A percentile compares a stretch with the other conserved stretches of the same genome.
Evolutionary conservation across 768 basidiomycete species (phyloP).

Genomic region (Gymnopilus junonius): DNA sequence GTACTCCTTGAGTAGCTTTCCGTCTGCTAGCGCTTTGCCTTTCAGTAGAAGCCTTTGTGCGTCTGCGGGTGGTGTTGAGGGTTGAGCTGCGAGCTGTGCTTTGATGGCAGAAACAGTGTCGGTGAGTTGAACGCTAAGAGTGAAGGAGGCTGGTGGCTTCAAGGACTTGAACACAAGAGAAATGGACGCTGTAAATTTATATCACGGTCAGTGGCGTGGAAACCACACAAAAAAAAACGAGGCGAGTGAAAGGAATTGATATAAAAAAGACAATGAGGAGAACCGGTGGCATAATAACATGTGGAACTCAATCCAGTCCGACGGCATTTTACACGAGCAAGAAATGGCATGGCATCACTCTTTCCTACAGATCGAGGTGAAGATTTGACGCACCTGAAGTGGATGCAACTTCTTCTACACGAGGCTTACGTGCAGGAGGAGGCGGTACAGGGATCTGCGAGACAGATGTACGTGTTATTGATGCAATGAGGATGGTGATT

Average conservation of each 20-base stretch:
- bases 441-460: slow-evolving; percentile 61
- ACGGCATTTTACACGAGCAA: neutral
- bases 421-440: slow-evolving; percentile 56
- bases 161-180: slow-evolving; percentile 86
- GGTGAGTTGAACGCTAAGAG: slow-evolving; percentile 74
- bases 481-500: neutral
- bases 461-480: neutral
- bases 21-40: slow-evolving; percentile 91
- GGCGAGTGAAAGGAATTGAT: neutral
- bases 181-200: slow-evolving; percentile 47
- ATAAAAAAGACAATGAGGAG: neutral
- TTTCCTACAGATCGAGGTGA: neutral
- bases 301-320: neutral
- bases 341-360: neutral
- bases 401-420: slow-evolving; percentile 23
- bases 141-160: slow-evolving; percentile 82
- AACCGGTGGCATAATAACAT: too few species aligned
- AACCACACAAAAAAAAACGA: neutral
- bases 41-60: slow-evolving; percentile 88
- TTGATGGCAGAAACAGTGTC: slow-evolving; percentile 87
- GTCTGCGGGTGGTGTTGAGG: slow-evolving; percentile 76
- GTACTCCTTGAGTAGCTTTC: slow-evolving; percentile 91
- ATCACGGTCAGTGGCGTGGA: neutral
- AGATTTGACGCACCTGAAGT: slow-evolving; percentile 24
- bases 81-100: slow-evolving; percentile 65